Evolutionary conservation across 768 basidiomycete species (phyloP), one percentile per base, ranked within the genome.

Genomic region (Sporobolomyces pararoseus): DNA sequence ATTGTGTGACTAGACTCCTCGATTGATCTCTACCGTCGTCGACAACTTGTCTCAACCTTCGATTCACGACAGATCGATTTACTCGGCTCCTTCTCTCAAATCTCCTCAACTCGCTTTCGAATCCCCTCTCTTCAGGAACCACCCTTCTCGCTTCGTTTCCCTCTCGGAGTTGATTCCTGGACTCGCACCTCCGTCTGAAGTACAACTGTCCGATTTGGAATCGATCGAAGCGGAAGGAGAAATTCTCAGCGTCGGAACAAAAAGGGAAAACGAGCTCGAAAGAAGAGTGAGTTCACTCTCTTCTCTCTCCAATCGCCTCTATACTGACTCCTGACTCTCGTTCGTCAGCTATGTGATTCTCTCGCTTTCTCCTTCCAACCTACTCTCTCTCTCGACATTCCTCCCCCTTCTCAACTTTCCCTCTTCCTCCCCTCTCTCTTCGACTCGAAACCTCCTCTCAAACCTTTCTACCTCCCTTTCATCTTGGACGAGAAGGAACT

Each of bases 101-200:
- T 46, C 58, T 27, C 27, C 58, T 27, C n/a, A 46, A 12, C 27
- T 27, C 27, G 58, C 58, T 14, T 42, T 46, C 42, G 42, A 59
- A 44, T 59, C 58, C n/a, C 39, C 7, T 12, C 58, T 59, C 27
- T 59, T 59, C 58, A 44, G 14, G 2, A 9, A 17, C 12, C 58
- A 59, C 29, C 58, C 58, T 10, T 1, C n/a, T 16, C 39, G 58
- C 3, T 59, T 29, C 58, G 58, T 59, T 27, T 59, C 58, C 25
- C 42, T 59, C 29, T 59, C 58, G 7, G 58, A 59, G 27, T 19
- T 59, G 4, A 59, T 59, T 42, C 58, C 42, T 25, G 58, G 58
- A 46, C 58, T 59, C 39, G 39, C 58, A 7, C 58, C 58, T 29
- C 39, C 42, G 9, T 2, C 23, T 2, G 58, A 59, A 31, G 25